Base-by-base conservation (phyloP, 2,329 filamentous ascomycete genomes). In the Ascochyta koolunga region DNA sequence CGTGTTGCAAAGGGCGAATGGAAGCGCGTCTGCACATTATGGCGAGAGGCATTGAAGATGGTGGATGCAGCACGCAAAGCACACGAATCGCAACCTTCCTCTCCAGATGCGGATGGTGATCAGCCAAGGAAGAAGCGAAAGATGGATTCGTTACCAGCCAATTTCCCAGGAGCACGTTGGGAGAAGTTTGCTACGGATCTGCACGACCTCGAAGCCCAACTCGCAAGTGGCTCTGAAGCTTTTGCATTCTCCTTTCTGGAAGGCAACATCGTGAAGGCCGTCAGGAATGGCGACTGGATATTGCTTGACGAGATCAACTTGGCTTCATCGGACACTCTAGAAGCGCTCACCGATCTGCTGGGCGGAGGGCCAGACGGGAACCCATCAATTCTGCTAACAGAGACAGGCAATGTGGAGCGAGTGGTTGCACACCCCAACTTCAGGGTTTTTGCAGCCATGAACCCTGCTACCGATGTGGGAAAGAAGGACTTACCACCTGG, bases 381-480 rank as follows among this genome's bases (percentile, higher is more conserved):
- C 0, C 93, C 93, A 1, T 97, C 91, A 0, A 87, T 99, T 39
- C 78, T 99, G 4, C 82, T 99, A 7, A 93, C 93, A 0, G 95
- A 99, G 77, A 95, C 92, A 33, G 95, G 95, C 32, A 92, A 95
- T 64, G 91, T 96, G 37, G 91, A 98, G 73, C 86, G 93, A 60
- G 88, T 99, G 31, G 83, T 88, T 56, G 95, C 93, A 0, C 93
- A 99, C 73, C 88, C 91, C 0, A 87, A 96, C 60, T 99, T 99
- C 73, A 87, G 95, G 33, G 90, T 99, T 13, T 99, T 99, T 70
- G 96, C 91, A 45, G 95, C 96, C 24, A 99, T 99, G 95, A 99
- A 99, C 69, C 95, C 95, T 25, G 95, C 95, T 5, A 99, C 95
- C 3, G 95, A 99, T 78, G 87, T 97, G 50, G 95, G 96, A 56